Evolutionary conservation across 1,139 yeast species (phyloP), one percentile per base, ranked within the genome.

Genomic region (Yamadazyma membranifaciens): DNA sequence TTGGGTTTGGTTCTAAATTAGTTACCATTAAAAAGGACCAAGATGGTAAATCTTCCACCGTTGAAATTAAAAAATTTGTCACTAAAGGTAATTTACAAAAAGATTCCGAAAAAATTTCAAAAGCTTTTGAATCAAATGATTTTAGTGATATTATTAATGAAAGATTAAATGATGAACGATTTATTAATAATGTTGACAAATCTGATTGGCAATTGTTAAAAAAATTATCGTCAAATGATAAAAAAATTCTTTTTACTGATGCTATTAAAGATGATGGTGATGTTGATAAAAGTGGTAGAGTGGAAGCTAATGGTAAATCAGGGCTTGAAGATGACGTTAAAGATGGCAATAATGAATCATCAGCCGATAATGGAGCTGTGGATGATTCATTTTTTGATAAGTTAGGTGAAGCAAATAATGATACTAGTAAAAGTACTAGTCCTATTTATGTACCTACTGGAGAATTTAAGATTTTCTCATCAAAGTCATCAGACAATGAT

Each of bases 1-100:
- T 94, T 69, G 98, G 96, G 0, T 92, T 89, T 65, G 98, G 98
- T 42, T 95, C 96, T 33, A 88, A 87, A 63, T 63, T 92, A 36
- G 95, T 86, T 6, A 62, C 73, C 9, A 80, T 87, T 25, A 60
- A 63, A 33, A 67, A 70, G 28, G 63, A 57, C 36, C 62, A 66
- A 7, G 65, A 65, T 24, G 73, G 73, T 32, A 61, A 71, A 26
- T 27, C 31, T 2, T 68, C 78, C 10, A 56, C 67, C 11, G 71
- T 88, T 13, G 59, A 63, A 12, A 72, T 88, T 42, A 60, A 72
- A 28, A 80, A 77, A 49, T 73, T 80, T 43, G 63, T 65, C 13
- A 64, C 69, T 14, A 65, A 64, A 40, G 58, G 57, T n/a, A 60
- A 45, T 42, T 61, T 59, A 53, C 67, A 53, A 60, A 68, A 44